Percentiles rank a stretch among this genome's conserved stretches.
Evolutionary conservation across 1,139 yeast species (phyloP).

Genomic region (Ashbya aceris): DNA sequence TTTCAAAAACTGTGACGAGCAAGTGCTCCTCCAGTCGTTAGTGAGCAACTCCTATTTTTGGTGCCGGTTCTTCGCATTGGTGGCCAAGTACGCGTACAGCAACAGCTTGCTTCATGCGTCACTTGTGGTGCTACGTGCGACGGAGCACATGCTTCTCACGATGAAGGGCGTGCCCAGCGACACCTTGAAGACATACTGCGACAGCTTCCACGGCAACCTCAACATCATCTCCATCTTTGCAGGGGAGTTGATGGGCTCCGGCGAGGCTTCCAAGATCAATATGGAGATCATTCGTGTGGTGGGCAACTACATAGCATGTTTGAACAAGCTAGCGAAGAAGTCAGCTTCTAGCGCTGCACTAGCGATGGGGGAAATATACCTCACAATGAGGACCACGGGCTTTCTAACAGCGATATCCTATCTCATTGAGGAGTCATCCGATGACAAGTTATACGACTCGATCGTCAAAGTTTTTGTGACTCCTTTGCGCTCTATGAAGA

Average conservation of each 20-base stretch:
- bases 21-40: background rate
- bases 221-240: constrained; percentile 2
- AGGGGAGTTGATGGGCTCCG: constrained; percentile 4
- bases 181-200: constrained; percentile 3
- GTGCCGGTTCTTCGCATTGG: constrained; percentile 1
- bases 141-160: background rate
- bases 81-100: constrained; percentile 3
- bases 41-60: constrained; percentile 1
- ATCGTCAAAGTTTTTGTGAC: constrained; percentile 14
- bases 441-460: constrained; percentile 9
- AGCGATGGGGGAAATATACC: background rate
- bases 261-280: background rate
- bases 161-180: background rate
- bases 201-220: constrained; percentile 3
- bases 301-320: constrained; percentile 4
- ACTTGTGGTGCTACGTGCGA: background rate
- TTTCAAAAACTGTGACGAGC: constrained; percentile 2
- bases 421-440: constrained; percentile 1
- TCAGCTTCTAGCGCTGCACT: background rate
- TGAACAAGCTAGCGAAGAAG: constrained; percentile 1
- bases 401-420: background rate
- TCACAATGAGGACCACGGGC: background rate
- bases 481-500: constrained; percentile 10
- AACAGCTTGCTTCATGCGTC: constrained; percentile 1
- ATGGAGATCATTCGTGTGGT: constrained; percentile 2